Percentiles rank a stretch among this genome's conserved stretches.
Evolutionary conservation across 208 protist genomes (phyloP).

Genomic region (Acanthamoeba culbertsoni): DNA sequence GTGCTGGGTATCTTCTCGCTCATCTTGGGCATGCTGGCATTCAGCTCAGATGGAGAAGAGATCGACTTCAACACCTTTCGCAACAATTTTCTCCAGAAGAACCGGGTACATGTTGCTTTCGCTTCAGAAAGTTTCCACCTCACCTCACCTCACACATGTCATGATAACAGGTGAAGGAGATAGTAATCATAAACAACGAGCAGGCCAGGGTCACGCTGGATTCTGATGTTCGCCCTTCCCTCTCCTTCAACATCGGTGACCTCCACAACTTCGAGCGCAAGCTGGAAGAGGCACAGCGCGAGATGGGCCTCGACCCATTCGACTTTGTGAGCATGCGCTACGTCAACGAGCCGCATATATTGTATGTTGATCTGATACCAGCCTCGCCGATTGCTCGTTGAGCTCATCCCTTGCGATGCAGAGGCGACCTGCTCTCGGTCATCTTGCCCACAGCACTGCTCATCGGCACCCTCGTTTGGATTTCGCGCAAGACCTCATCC

Average conservation of each 20-base stretch:
- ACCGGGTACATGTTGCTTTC: neutral
- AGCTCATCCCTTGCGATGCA: neutral
- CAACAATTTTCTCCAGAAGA: neutral
- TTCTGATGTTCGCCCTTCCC: neutral
- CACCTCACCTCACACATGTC: neutral
- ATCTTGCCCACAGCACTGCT: constrained; percentile 63
- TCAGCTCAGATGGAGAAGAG: neutral
- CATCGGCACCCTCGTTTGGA: constrained; percentile 63
- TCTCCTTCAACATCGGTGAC: neutral
- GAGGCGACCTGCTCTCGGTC: constrained; percentile 57
- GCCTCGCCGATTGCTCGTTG: neutral
- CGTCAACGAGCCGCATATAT: neutral
- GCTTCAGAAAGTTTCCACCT: neutral
- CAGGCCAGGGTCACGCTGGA: neutral
- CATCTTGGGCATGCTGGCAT: neutral
- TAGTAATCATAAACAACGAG: neutral
- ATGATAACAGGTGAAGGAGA: neutral
- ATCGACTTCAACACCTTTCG: constrained; percentile 45
- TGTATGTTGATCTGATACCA: neutral
- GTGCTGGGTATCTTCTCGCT: neutral
- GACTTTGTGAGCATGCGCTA: constrained; percentile 69
- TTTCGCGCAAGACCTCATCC: constrained; percentile 43
- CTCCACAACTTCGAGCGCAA: constrained; percentile 65
- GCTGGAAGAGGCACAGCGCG: constrained; percentile 69
- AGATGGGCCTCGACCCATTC: constrained; percentile 65